Evolutionary conservation across 2,329 filamentous ascomycete species (phyloP).

Genomic region (Zymoseptoria tritici): DNA sequence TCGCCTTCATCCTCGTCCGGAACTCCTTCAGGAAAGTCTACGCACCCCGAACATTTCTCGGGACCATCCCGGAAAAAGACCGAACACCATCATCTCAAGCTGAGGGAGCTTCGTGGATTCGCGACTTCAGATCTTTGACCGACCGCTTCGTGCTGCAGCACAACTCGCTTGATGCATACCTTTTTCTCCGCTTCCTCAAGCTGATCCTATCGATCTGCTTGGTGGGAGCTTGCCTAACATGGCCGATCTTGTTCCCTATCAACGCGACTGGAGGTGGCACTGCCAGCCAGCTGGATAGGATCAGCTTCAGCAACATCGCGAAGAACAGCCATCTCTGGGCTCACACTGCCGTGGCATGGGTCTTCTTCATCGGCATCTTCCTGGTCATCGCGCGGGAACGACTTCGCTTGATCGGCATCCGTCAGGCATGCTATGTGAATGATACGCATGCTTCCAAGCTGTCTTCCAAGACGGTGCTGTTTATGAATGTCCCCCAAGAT

Average conservation of each 20-base stretch:
- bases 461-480: conserved; percentile 42
- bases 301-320: conserved; percentile 36
- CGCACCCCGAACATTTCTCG: conserved; percentile 28
- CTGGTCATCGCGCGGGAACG: conserved; percentile 40
- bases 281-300: conserved; percentile 25
- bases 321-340: conserved; percentile 38
- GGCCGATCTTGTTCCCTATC: conserved; percentile 42
- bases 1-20: conserved; percentile 23
- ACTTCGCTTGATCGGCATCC: conserved; percentile 41
- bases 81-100: conserved; percentile 23
- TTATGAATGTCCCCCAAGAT: conserved; percentile 37
- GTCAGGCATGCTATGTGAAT: conserved; percentile 42
- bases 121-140: conserved; percentile 36
- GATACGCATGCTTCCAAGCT: conserved; percentile 38
- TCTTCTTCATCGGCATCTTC: conserved; percentile 37
- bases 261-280: conserved; percentile 35
- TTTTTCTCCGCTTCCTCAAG: conserved; percentile 43
- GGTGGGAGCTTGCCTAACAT: conserved; percentile 37
- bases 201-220: conserved; percentile 37
- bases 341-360: conserved; percentile 36
- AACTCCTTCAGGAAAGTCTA: conserved; percentile 28
- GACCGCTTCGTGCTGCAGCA: conserved; percentile 42
- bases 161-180: conserved; percentile 43
- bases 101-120: conserved; percentile 39
- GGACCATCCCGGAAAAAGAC: conserved; percentile 27